Evolutionary conservation across 345 rosid species (phyloP), one percentile per base, ranked within the genome.

Genomic region (Lagerstroemia speciosa): DNA sequence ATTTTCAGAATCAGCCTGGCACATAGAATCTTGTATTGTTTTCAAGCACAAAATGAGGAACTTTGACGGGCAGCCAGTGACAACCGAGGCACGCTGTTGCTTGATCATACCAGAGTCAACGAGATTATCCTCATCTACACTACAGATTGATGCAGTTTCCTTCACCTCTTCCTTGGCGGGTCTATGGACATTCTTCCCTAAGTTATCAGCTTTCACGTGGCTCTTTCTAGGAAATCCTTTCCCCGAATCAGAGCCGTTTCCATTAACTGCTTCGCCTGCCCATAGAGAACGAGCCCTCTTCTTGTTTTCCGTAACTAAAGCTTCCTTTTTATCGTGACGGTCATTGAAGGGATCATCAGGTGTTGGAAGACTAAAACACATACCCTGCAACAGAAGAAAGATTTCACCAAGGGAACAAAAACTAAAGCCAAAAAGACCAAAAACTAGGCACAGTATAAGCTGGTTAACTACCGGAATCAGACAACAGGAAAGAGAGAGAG

Each of bases 301-400:
- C 73, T 71, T 84, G 68, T 38, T 67, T 22, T 52, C 55, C 71
- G 69, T 79, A 43, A 43, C 62, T 26, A 33, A 48, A 1, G 68
- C 50, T 4, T 75, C 81, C 3, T 67, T 68, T 74, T 87, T 93
- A 22, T 81, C 83, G 26, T 70, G 70, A 33, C 71, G 78, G 12
- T 94, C 97, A 74, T 89, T 88, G 83, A 83, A 91, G 0, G 96
- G 97, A 76, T 91, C 87, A 50, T 89, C 88, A 10, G 36, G 84
- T 41, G 86, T 77, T 24, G 99, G 99, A 69, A 93, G 96, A 77
- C 89, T 88, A 78, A 85, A 94, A 72, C 97, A 94, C 99, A 94
- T 91, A 26, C 97, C 96, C 96, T 89, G 80, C 61, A 63, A 46
- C 24, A 31, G 14, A 41, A 8, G 2, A 9, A 41, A 41, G 46